Evolutionary conservation across 495 filamentous ascomycete species (phyloP).

Genomic region (Podospora comata): DNA sequence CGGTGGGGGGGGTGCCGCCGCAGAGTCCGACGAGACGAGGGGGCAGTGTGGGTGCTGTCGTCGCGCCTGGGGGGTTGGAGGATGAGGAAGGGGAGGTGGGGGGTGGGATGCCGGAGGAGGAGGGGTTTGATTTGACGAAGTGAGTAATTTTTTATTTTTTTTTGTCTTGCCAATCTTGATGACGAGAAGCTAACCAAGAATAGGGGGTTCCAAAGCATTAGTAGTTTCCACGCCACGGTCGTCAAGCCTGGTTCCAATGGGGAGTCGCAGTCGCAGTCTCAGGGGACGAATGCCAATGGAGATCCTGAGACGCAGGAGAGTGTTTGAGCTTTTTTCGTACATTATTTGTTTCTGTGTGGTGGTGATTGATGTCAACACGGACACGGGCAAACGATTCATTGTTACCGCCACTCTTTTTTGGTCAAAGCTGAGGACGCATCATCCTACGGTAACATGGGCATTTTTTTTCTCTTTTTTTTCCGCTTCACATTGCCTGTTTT

Average conservation of each 20-base stretch:
- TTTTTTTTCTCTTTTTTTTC: too few species aligned
- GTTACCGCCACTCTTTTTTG: background rate
- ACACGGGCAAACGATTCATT: background rate
- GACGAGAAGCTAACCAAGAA: slow-evolving; percentile 6
- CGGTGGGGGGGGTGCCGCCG: slow-evolving; percentile 18
- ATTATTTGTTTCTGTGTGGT: background rate
- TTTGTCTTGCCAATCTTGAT: background rate
- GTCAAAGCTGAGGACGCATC: too few species aligned
- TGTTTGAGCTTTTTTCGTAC: background rate
- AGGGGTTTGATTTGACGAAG: slow-evolving; percentile 41
- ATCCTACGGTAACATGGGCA: too few species aligned
- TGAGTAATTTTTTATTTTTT: slow-evolving; percentile 15
- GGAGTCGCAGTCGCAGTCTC: slow-evolving; percentile 2
- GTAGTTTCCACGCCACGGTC: slow-evolving; percentile 33
- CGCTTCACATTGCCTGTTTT: too few species aligned
- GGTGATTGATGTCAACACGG: background rate
- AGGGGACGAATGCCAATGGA: background rate
- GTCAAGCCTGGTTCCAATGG: slow-evolving; percentile 14
- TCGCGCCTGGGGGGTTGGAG: slow-evolving; percentile 25
- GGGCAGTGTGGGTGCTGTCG: slow-evolving; percentile 17
- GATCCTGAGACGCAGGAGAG: background rate
- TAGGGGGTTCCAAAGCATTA: slow-evolving; percentile 44
- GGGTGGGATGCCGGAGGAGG: slow-evolving; percentile 29
- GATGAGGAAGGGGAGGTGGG: slow-evolving; percentile 18
- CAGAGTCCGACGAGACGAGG: slow-evolving; percentile 12